These are phyloP conservation scores for Schoenoplectus triqueter DNA, from an alignment of 202 grass and related monocot species.

Conservation along the genomic window DNA sequence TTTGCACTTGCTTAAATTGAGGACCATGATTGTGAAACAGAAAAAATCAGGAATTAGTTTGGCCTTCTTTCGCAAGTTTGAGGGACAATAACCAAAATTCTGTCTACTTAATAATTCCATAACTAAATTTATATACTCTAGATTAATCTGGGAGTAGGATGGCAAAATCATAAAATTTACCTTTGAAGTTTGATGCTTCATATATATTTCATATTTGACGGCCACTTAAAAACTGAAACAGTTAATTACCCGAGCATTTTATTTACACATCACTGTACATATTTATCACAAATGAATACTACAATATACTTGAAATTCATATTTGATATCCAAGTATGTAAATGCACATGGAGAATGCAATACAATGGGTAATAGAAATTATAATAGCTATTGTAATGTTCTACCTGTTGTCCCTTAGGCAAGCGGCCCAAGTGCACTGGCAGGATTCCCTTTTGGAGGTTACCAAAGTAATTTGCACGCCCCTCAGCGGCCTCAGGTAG, in stretches of 20 bases:
- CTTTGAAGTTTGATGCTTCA: background rate
- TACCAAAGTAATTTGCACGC: slow-evolving; percentile 96
- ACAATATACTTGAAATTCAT: background rate
- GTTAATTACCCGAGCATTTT: slow-evolving; percentile 1
- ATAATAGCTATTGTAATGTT: background rate
- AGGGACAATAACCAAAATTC: background rate
- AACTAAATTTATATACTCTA: slow-evolving; percentile 3
- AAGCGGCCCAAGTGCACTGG: slow-evolving; percentile 60
- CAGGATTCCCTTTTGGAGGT: slow-evolving; percentile 93
- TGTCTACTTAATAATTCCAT: slow-evolving; percentile 14
- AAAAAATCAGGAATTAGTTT: background rate
- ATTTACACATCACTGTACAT: slow-evolving; percentile 5
- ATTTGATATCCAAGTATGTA: slow-evolving; percentile 18
- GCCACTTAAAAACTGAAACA: slow-evolving; percentile 4
- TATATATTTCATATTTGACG: too few relatives aligned
- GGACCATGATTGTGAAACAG: background rate
- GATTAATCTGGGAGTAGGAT: slow-evolving; percentile 18
- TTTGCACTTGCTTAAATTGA: background rate
- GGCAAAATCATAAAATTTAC: slow-evolving; percentile 30
- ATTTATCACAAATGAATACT: background rate
- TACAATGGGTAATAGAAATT: slow-evolving; percentile 20
- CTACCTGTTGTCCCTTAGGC: slow-evolving; percentile 72
- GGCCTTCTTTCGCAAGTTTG: background rate
- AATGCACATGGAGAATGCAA: background rate
- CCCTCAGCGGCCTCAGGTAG: slow-evolving; percentile 80